Evolutionary conservation across 108 stramenopile species (phyloP).

Genomic region (Poteriospumella lacustris): DNA sequence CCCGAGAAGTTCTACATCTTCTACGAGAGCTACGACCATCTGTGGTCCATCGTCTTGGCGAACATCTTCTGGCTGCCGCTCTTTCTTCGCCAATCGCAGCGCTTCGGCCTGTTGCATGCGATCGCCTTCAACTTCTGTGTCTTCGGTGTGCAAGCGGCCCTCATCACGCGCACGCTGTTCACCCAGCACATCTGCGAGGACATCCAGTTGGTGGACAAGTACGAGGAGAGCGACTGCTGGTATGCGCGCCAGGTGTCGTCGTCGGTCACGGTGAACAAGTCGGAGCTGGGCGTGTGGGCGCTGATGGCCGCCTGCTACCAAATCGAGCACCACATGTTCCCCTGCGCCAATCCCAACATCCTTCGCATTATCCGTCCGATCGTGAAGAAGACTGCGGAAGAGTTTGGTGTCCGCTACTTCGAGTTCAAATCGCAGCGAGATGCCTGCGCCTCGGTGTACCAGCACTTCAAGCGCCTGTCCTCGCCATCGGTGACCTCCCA

Average conservation of each 20-base stretch:
- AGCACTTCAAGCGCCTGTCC: no score
- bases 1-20: no score
- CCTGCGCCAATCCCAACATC: slow-evolving; percentile 34
- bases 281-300: no score
- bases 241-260: not conserved
- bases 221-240: not conserved
- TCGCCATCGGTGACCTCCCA: no score
- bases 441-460: no score
- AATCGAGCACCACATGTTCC: slow-evolving; percentile 52
- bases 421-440: no score
- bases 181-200: not conserved
- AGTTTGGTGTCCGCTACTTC: slow-evolving; percentile 38
- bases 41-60: no score
- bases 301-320: slow-evolving; percentile 41
- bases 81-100: not conserved
- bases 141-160: not conserved
- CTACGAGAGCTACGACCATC: no score
- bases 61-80: not conserved
- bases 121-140: not conserved
- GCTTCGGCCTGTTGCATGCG: not conserved
- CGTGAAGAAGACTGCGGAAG: slow-evolving; percentile 29
- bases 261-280: not conserved
- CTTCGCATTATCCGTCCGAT: slow-evolving; percentile 34
- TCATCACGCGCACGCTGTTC: not conserved
- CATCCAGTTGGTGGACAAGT: not conserved